A percentile compares a stretch with the other conserved stretches of the same genome.
These are phyloP conservation scores for Tillandsia leiboldiana DNA, from an alignment of 176 grass and related monocot species.

Conservation along the genomic window DNA sequence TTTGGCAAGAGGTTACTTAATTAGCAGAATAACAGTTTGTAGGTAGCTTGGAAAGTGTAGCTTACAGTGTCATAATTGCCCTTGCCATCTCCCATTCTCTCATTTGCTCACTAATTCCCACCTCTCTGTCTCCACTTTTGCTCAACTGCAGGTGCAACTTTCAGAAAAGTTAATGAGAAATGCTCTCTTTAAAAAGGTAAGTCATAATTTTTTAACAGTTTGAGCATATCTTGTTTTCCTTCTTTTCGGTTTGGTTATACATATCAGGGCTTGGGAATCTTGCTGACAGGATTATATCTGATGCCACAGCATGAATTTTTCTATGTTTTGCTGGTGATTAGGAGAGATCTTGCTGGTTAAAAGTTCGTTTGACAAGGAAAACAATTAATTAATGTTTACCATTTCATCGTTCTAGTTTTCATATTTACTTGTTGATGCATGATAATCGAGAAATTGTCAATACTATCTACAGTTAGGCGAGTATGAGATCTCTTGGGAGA, in stretches of 20 bases:
- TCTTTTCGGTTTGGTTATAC: background rate
- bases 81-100: background rate
- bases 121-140: slow-evolving; percentile 10
- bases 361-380: too few relatives aligned
- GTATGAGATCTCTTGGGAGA: slow-evolving; percentile 92
- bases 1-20: slow-evolving; percentile 6
- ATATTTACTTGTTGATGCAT: background rate
- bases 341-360: too few relatives aligned
- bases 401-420: background rate
- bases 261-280: background rate
- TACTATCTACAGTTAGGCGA: slow-evolving; percentile 52
- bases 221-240: background rate
- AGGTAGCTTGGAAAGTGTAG: background rate
- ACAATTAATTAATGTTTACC: background rate
- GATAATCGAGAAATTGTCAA: background rate
- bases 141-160: slow-evolving; percentile 73
- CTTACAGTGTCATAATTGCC: too few relatives aligned
- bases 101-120: slow-evolving; percentile 1
- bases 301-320: too few relatives aligned
- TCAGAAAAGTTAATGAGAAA: slow-evolving; percentile 96
- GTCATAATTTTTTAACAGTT: background rate
- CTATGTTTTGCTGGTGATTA: too few relatives aligned
- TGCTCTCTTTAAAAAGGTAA: slow-evolving; percentile 80
- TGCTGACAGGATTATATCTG: background rate
- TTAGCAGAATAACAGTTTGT: background rate